A percentile compares a stretch with the other conserved stretches of the same genome.
phyloP scores from a whole-genome alignment of 805 yeast species.

The Candida pseudofarinosa region DNA sequence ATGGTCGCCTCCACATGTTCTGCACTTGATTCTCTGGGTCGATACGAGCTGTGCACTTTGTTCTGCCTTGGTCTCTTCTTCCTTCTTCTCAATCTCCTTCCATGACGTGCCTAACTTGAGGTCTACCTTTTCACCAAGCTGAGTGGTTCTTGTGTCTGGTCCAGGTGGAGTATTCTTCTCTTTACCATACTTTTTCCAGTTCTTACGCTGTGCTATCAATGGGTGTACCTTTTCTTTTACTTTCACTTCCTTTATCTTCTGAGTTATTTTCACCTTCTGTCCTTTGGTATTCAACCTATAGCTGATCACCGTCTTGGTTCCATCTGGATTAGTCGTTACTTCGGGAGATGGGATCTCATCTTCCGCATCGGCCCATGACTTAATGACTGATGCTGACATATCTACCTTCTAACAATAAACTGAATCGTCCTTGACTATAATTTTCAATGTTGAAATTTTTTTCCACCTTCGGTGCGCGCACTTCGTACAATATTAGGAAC shows the following conservation, averaged over 20 bases:
- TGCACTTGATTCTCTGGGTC: slow-evolving; percentile 59
- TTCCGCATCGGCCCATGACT: slow-evolving; percentile 70
- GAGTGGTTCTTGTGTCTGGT: slow-evolving; percentile 85
- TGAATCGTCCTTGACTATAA: not conserved
- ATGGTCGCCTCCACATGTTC: slow-evolving; percentile 92
- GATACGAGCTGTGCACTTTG: slow-evolving; percentile 35
- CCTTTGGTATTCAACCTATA: slow-evolving; percentile 74
- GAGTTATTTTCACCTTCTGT: slow-evolving; percentile 82
- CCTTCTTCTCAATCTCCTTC: slow-evolving; percentile 74
- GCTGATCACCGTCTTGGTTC: slow-evolving; percentile 82
- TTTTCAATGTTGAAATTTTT: slow-evolving; percentile 1
- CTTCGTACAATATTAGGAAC: not conserved
- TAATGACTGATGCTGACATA: slow-evolving; percentile 35
- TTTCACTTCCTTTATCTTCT: slow-evolving; percentile 70
- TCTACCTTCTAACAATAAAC: not conserved
- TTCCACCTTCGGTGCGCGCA: not conserved
- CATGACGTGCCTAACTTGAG: slow-evolving; percentile 71
- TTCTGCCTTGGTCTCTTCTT: slow-evolving; percentile 53
- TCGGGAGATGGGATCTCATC: slow-evolving; percentile 73
- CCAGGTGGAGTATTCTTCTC: slow-evolving; percentile 74
- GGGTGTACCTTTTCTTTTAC: slow-evolving; percentile 82
- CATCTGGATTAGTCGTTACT: slow-evolving; percentile 75
- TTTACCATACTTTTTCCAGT: slow-evolving; percentile 85
- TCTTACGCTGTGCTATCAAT: slow-evolving; percentile 79
- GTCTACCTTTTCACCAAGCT: slow-evolving; percentile 78